These are phyloP conservation scores for Cruciata laevipes DNA, from an alignment of 257 asterid genomes.

Conservation along the genomic window DNA sequence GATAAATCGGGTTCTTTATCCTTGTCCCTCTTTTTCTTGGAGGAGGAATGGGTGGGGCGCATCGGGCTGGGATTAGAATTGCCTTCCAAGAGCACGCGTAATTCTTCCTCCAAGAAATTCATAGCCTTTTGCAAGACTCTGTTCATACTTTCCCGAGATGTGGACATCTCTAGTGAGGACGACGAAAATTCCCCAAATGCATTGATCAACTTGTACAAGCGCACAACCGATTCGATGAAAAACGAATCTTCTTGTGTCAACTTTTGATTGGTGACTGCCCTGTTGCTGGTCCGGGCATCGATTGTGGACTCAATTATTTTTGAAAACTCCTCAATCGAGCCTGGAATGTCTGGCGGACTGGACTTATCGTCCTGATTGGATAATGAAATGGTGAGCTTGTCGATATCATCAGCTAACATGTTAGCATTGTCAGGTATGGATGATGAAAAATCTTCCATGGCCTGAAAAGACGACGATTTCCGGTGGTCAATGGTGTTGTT, in stretches of 20 bases:
- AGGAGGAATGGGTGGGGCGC: not conserved
- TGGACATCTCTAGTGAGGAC: constrained; percentile 16
- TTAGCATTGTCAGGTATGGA: not conserved
- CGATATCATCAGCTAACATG: constrained; percentile 31
- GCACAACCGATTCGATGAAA: constrained; percentile 50
- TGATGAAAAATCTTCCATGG: not conserved
- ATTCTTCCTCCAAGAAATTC: constrained; percentile 69
- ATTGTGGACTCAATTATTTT: constrained; percentile 44
- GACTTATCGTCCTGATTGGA: constrained; percentile 38
- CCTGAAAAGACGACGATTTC: not conserved
- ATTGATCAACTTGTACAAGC: constrained; percentile 39
- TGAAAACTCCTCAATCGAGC: constrained; percentile 34
- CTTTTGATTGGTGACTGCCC: constrained; percentile 18
- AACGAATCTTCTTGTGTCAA: constrained; percentile 39
- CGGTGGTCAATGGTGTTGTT: not conserved
- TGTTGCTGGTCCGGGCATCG: constrained; percentile 14
- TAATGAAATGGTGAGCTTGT: constrained; percentile 32
- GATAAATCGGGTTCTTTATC: not conserved
- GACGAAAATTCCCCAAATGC: constrained; percentile 40
- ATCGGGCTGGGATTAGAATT: constrained; percentile 8
- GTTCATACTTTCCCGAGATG: constrained; percentile 41
- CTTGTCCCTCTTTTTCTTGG: not conserved
- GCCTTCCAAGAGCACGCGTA: constrained; percentile 50
- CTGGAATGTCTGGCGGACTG: constrained; percentile 34
- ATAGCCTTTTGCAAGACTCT: constrained; percentile 57